Evolutionary conservation across 2,329 filamentous ascomycete genomes (phyloP).

Genomic region (Calonectria montana): DNA sequence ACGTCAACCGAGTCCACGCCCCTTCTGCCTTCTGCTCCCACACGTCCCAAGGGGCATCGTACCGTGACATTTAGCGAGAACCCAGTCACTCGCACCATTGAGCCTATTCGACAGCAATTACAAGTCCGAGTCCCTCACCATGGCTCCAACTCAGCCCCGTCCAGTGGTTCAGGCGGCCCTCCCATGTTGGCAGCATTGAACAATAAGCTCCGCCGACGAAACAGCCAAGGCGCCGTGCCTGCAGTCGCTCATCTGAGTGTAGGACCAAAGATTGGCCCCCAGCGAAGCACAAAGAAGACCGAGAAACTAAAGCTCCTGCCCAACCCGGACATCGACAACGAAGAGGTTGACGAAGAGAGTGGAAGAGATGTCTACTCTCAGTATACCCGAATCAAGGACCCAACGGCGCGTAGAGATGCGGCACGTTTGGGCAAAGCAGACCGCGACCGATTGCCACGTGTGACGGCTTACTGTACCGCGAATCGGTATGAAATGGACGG

Average conservation of each 20-base stretch:
- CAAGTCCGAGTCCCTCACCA: conserved; percentile 46
- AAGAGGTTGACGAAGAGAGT: conserved; percentile 85
- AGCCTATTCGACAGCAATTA: conserved; percentile 53
- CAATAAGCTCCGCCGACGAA: conserved; percentile 86
- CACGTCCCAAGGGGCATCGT: conserved; percentile 61
- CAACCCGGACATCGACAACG: conserved; percentile 84
- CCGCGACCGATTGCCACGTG: conserved; percentile 84
- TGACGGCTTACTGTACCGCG: conserved; percentile 97
- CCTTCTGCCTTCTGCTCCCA: conserved; percentile 47
- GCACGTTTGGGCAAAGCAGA: conserved; percentile 94
- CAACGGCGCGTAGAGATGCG: conserved; percentile 90
- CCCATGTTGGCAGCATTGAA: conserved; percentile 84
- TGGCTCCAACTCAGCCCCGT: conserved; percentile 27
- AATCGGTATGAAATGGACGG: conserved; percentile 91
- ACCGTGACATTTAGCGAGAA: conserved; percentile 84
- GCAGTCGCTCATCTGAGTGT: conserved; percentile 50
- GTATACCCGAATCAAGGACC: conserved; percentile 97
- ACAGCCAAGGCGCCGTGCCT: conserved; percentile 75
- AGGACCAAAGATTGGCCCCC: conserved; percentile 85
- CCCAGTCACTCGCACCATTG: conserved; percentile 71
- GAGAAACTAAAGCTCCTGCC: conserved; percentile 98
- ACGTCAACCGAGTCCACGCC: conserved; percentile 49
- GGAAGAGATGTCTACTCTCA: conserved; percentile 97
- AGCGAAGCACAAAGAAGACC: conserved; percentile 93
- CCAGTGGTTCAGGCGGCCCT: conserved; percentile 52